Evolutionary conservation across 371 early-diverging fungal genomes (phyloP), one percentile per base, ranked within the genome.

Genomic region (Saksenaea vasiformis): DNA sequence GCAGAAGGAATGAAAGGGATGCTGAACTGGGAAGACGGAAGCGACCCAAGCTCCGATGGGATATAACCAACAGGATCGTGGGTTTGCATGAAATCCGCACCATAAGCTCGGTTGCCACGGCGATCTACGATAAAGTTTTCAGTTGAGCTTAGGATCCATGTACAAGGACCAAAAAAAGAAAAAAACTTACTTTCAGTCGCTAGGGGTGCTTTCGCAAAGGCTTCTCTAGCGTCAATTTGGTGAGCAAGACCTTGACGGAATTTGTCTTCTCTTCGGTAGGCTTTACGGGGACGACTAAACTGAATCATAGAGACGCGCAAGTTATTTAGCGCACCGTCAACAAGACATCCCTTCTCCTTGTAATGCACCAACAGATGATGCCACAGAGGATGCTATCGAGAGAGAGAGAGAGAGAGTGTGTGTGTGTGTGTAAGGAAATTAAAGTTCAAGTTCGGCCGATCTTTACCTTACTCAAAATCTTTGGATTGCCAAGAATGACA

Each of bases 401-500:
- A n/a, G n/a, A n/a, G n/a, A n/a, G n/a, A n/a, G n/a, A n/a, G n/a
- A 31, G 37, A 35, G 28, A n/a, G n/a, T n/a, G n/a, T n/a, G n/a
- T n/a, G n/a, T n/a, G n/a, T n/a, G n/a, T n/a, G n/a, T n/a, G n/a
- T n/a, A n/a, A n/a, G n/a, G n/a, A n/a, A n/a, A n/a, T n/a, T n/a
- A n/a, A n/a, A n/a, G 31, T 31, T 31, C 31, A 31, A 7, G 4
- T 31, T 31, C 7, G 2, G n/a, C 11, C 8, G 9, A 11, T 4
- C 27, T 65, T 58, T 78, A 85, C 82, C 79, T 90, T 90, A 69
- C 92, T 89, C 14, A 99, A 80, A 41, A 98, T 96, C 73, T 91
- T 93, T 54, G 99, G 98, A 72, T 99, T 97, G 44, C 99, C 99
- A 4, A 99, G 85, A 37, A 99, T 87, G 15, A 98, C 90, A 10